Base-by-base conservation (phyloP, 1,139 yeast genomes). In the Geotrichum aggregatum region DNA sequence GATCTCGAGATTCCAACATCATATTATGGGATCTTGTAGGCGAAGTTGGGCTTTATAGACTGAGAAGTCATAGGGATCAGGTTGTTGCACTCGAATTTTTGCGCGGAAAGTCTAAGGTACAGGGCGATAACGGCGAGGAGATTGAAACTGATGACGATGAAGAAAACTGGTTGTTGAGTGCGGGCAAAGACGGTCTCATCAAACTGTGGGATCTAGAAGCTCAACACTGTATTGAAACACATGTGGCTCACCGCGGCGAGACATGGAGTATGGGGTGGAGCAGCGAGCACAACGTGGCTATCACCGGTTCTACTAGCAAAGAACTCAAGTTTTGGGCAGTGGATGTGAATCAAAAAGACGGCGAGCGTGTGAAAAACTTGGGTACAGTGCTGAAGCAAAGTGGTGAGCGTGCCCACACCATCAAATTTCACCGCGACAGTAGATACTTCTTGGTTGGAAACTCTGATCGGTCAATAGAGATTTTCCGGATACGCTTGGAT, bases 11-110 rank as follows among this genome's bases (percentile, higher is more conserved):
- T 67, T 78, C 96, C 1, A 75, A 80, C 54, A 81, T 92, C 35
- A 85, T 94, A 56, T 74, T 91, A 58, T 92, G 99, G 99, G 99
- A 92, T 71, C 78, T 92, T 56, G 92, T 92, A 8, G 87, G 87
- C 13, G 99, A 92, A 73, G 83, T 80, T 43, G 99, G 99, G 8
- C 71, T 91, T 46, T 87, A 80, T 71, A 84, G 91, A 63, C 75
- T 92, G 55, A 81, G 88, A 66, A 91, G 97, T 4, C 98, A 94
- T 67, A 84, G 87, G 66, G 94, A 89, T 60, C 87, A 83, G 62
- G 84, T 92, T 59, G 89, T 96, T 1, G 95, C 95, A 0, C 61
- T 84, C 48, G 66, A 68, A 13, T 76, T 83, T 51, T 65, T 83
- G 44, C 36, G 52, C 16, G 68, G 75, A 3, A 49, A 52, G 10